Percentiles rank a stretch among this genome's conserved stretches.
These are phyloP conservation scores for Lentinus tigrinus DNA, from an alignment of 768 basidiomycete genomes.

Conservation along the genomic window DNA sequence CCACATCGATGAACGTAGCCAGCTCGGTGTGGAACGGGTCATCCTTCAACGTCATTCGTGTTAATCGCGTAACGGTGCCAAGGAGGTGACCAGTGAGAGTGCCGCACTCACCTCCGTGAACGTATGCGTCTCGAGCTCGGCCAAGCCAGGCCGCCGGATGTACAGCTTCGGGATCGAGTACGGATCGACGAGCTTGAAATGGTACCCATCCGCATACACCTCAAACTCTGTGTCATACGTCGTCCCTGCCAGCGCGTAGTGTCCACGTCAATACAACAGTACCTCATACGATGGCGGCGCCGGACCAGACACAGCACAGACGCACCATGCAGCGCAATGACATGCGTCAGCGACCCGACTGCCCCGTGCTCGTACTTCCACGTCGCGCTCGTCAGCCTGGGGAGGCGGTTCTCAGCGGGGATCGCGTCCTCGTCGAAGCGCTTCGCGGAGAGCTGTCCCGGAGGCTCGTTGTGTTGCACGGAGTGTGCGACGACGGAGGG, in stretches of 20 bases:
- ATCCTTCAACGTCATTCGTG: constrained; percentile 2
- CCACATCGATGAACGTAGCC: constrained; percentile 33
- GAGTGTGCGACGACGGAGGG: constrained; percentile 35
- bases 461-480: constrained; percentile 42
- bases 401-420: constrained; percentile 43
- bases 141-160: constrained; percentile 34
- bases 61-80: no score
- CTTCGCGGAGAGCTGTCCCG: constrained; percentile 43
- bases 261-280: neutral
- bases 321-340: constrained; percentile 47
- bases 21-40: constrained; percentile 21
- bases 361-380: constrained; percentile 43
- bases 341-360: constrained; percentile 48
- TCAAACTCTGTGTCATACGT: constrained; percentile 48
- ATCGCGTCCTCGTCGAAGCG: constrained; percentile 43
- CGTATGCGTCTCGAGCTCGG: constrained; percentile 34
- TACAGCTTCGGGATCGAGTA: constrained; percentile 48
- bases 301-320: neutral
- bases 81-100: neutral
- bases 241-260: constrained; percentile 16
- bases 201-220: constrained; percentile 48
- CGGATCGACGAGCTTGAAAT: constrained; percentile 36
- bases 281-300: neutral
- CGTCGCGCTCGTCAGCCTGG: constrained; percentile 46
- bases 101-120: constrained; percentile 25